A percentile compares a stretch with the other conserved stretches of the same genome.
These are phyloP conservation scores for Speleostelium caveatum DNA, from an alignment of 78 protist genomes.

Conservation along the genomic window DNA sequence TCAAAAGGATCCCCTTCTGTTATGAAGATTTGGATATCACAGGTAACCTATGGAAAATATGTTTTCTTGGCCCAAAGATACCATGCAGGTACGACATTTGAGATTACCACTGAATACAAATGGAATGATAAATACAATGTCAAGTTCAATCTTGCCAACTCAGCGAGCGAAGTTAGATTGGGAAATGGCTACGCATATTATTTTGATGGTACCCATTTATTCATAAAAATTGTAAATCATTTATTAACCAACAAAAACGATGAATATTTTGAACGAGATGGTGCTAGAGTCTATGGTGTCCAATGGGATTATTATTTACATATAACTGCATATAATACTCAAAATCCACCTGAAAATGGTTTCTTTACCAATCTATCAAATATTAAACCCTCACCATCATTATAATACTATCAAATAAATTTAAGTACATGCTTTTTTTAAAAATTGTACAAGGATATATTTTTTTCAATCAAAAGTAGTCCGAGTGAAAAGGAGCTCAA, in stretches of 20 bases:
- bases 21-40: slow-evolving; percentile 36
- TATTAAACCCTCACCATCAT: too few relatives aligned
- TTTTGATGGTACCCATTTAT: slow-evolving; percentile 45
- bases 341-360: too few relatives aligned
- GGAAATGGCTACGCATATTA: slow-evolving; percentile 50
- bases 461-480: too few relatives aligned
- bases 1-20: slow-evolving; percentile 3
- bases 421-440: too few relatives aligned
- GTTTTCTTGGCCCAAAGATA: slow-evolving; percentile 10
- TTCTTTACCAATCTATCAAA: too few relatives aligned
- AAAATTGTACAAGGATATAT: too few relatives aligned
- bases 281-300: slow-evolving; percentile 7
- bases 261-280: slow-evolving; percentile 6
- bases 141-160: slow-evolving; percentile 4
- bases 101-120: background rate
- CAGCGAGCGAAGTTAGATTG: slow-evolving; percentile 23
- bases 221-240: slow-evolving; percentile 9
- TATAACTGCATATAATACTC: too few relatives aligned
- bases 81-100: slow-evolving; percentile 20
- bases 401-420: too few relatives aligned
- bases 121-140: background rate
- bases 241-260: background rate
- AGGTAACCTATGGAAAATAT: slow-evolving; percentile 24
- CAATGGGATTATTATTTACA: too few relatives aligned
- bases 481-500: too few relatives aligned